phyloP scores from a whole-genome alignment of 2,329 filamentous ascomycete species.

The Alternaria sp. region DNA sequence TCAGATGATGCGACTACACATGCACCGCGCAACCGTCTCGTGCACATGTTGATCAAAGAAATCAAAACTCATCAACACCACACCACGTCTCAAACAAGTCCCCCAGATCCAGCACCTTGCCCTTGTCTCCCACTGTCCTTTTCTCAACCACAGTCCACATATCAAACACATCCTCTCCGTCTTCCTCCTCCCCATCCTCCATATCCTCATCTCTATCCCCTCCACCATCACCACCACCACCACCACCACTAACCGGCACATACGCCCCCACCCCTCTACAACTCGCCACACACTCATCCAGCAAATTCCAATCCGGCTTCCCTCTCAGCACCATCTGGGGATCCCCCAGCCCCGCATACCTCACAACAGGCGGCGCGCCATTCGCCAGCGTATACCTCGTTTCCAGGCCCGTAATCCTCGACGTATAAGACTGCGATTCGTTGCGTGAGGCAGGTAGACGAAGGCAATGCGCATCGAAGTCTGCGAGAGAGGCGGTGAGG shows the following conservation, averaged over 20 bases:
- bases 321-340: conserved; percentile 8
- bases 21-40: not conserved
- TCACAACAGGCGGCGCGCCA: conserved; percentile 25
- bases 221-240: not conserved
- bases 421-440: not conserved
- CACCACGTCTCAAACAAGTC: conserved; percentile 26
- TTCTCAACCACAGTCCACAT: conserved; percentile 27
- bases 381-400: conserved; percentile 22
- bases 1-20: not conserved
- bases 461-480: conserved; percentile 8
- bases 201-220: not conserved
- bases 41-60: not conserved
- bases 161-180: conserved; percentile 27
- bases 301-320: conserved; percentile 11
- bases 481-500: not conserved
- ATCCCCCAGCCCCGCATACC: conserved; percentile 24
- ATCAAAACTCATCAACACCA: conserved; percentile 1
- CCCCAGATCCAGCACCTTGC: conserved; percentile 5
- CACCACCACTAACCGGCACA: conserved; percentile 12
- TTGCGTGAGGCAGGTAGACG: not conserved
- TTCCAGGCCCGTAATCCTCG: not conserved
- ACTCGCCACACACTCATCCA: conserved; percentile 33
- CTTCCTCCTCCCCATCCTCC: conserved; percentile 13
- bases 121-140: not conserved
- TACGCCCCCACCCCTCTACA: conserved; percentile 26